These are phyloP conservation scores for Samsoniella hepiali DNA, from an alignment of 2,329 filamentous ascomycete species.

Conservation along the genomic window DNA sequence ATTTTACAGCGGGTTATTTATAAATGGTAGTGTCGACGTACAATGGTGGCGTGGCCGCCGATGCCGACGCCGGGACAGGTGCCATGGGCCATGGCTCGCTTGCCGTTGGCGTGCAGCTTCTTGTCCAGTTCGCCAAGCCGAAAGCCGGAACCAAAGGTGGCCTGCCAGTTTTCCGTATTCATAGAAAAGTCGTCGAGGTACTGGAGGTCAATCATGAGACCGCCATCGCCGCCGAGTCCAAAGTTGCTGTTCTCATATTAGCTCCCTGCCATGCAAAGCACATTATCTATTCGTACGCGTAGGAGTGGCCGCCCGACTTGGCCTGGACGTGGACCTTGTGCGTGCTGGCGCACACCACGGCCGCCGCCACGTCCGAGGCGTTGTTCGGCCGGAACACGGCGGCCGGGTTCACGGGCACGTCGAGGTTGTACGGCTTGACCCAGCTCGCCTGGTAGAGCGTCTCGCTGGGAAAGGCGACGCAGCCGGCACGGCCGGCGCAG, in stretches of 20 bases:
- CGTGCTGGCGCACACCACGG: slow-evolving; percentile 54
- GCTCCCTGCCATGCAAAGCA: too few relatives aligned
- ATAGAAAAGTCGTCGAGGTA: slow-evolving; percentile 53
- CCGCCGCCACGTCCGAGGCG: slow-evolving; percentile 51
- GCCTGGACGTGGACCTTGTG: slow-evolving; percentile 55
- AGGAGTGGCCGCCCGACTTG: slow-evolving; percentile 63
- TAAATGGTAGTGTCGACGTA: slow-evolving; percentile 28
- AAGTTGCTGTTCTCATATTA: slow-evolving; percentile 31
- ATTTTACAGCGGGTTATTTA: too few relatives aligned
- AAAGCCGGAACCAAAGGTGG: slow-evolving; percentile 53
- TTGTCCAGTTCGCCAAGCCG: slow-evolving; percentile 51
- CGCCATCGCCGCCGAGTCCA: slow-evolving; percentile 47
- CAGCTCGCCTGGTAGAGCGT: slow-evolving; percentile 46
- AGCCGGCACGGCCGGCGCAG: slow-evolving; percentile 43
- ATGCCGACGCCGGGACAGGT: slow-evolving; percentile 58
- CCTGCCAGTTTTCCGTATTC: slow-evolving; percentile 49
- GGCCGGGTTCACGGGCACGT: slow-evolving; percentile 46
- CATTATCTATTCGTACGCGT: slow-evolving; percentile 42
- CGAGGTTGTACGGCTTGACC: slow-evolving; percentile 54
- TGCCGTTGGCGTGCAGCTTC: slow-evolving; percentile 47
- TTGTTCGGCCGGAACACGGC: slow-evolving; percentile 55
- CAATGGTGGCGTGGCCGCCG: slow-evolving; percentile 57
- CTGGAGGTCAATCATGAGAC: slow-evolving; percentile 52
- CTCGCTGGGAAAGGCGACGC: slow-evolving; percentile 45
- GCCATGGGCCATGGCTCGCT: slow-evolving; percentile 57